phyloP scores from a whole-genome alignment of 306 rosid genomes.

The Mimosa pudica region DNA sequence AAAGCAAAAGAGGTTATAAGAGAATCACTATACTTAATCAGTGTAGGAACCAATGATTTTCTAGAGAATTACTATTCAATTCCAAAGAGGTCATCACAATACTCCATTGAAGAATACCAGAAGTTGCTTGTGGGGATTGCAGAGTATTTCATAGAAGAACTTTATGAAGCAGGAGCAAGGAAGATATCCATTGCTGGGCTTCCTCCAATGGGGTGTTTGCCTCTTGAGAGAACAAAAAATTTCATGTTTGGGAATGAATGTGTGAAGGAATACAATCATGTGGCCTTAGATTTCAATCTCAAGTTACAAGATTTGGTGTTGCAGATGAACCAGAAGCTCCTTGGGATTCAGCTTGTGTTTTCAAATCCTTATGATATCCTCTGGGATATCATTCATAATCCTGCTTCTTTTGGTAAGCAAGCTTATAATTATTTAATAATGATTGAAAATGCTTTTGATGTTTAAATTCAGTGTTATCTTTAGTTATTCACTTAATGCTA shows the following conservation, averaged over 20 bases:
- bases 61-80: conserved; percentile 51
- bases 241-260: conserved; percentile 39
- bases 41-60: conserved; percentile 69
- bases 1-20: conserved; percentile 45
- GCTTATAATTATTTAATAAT: background rate
- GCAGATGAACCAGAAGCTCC: conserved; percentile 35
- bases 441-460: background rate
- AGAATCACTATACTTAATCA: conserved; percentile 52
- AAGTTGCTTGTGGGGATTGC: conserved; percentile 44
- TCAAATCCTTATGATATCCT: conserved; percentile 49
- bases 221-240: conserved; percentile 54
- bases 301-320: conserved; percentile 45
- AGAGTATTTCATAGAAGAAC: conserved; percentile 37
- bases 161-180: conserved; percentile 48
- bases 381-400: conserved; percentile 46
- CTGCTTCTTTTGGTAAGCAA: conserved; percentile 42
- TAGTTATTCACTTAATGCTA: background rate
- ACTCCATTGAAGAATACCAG: conserved; percentile 53
- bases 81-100: conserved; percentile 46
- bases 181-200: conserved; percentile 52
- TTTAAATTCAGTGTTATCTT: background rate
- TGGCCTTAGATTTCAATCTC: conserved; percentile 49
- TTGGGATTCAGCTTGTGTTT: conserved; percentile 41
- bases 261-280: conserved; percentile 43
- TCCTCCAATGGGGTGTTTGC: conserved; percentile 73